These are phyloP conservation scores for Ceratocystis lukuohia DNA, from an alignment of 2,329 filamentous ascomycete genomes.

Conservation along the genomic window DNA sequence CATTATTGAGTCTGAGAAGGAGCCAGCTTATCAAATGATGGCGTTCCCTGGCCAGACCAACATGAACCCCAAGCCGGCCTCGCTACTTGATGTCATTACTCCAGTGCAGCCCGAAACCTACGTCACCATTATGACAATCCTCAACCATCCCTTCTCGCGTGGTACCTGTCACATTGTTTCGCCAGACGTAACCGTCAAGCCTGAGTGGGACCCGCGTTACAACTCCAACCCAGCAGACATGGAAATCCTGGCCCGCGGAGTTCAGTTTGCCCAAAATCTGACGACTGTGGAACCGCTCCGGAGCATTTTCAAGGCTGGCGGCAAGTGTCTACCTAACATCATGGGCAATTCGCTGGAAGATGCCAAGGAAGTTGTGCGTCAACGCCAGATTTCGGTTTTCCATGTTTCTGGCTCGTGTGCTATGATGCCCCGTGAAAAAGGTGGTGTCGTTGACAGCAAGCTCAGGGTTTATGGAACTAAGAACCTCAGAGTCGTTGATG, in stretches of 20 bases:
- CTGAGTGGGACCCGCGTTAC: constrained; percentile 42
- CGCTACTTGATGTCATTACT: constrained; percentile 24
- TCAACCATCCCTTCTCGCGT: constrained; percentile 47
- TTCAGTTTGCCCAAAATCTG: constrained; percentile 31
- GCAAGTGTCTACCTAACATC: constrained; percentile 24
- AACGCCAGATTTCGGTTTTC: constrained; percentile 29
- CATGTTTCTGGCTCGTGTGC: constrained; percentile 39
- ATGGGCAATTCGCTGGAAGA: constrained; percentile 26
- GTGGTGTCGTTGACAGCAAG: constrained; percentile 33
- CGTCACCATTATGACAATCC: constrained; percentile 41
- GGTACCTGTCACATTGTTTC: constrained; percentile 45
- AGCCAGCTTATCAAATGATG: constrained; percentile 27
- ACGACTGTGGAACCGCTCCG: constrained; percentile 30
- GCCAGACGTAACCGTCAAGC: constrained; percentile 29
- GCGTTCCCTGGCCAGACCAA: constrained; percentile 26
- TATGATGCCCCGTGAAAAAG: constrained; percentile 34
- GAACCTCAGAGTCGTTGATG: constrained; percentile 35
- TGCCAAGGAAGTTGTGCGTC: constrained; percentile 28
- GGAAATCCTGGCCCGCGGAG: constrained; percentile 35
- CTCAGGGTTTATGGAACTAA: constrained; percentile 33
- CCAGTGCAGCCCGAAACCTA: constrained; percentile 29
- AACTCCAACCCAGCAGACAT: constrained; percentile 44
- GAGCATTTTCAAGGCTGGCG: constrained; percentile 30
- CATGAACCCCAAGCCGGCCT: constrained; percentile 21
- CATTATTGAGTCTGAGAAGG: constrained; percentile 24